Evolutionary conservation across 805 yeast species (phyloP), one percentile per base, ranked within the genome.

Genomic region (Metschnikowia arizonensis): DNA sequence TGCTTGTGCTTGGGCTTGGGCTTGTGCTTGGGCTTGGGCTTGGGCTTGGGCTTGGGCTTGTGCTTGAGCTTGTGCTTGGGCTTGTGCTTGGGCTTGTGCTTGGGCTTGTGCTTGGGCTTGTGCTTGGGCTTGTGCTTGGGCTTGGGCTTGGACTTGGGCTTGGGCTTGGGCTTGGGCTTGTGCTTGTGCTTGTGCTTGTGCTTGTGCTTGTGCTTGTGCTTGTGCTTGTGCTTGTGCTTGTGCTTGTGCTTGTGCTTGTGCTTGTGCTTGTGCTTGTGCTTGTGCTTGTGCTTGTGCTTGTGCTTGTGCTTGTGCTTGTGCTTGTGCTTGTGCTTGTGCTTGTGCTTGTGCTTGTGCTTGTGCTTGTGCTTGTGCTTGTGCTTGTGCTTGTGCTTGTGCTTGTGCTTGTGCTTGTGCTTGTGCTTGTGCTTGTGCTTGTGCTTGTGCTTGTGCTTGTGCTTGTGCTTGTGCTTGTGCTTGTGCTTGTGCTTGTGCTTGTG

Each of bases 401-500:
- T 36, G 40, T 0, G 40, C 40, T 3, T 36, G 40, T 0, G 40
- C 40, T 7, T 36, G 40, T 0, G 40, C 40, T 10, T 37, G 40
- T 0, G 40, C 40, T 2, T 37, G 40, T 1, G 40, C 31, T 5
- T 36, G 40, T 0, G 32, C 40, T 9, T 39, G 49, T 8, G 33
- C 49, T 34, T 31, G 49, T 23, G 40, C 50, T 28, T 46, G 39
- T 0, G 39, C 39, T 2, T 35, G 39, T 0, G 39, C 39, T 15
- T 35, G 39, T 4, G 39, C 39, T 11, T 35, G 39, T 9, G 39
- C 39, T 2, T 35, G 39, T 2, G 39, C 39, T 6, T 35, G 39
- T 2, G 39, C 39, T 2, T 35, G 39, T 9, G 39, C 39, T 7
- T 35, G 49, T 24, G 43, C 57, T 14, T 49, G 54, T 4, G 39